These are phyloP conservation scores for Trichophyton benhamiae DNA, from an alignment of 2,329 filamentous ascomycete genomes.

Conservation along the genomic window DNA sequence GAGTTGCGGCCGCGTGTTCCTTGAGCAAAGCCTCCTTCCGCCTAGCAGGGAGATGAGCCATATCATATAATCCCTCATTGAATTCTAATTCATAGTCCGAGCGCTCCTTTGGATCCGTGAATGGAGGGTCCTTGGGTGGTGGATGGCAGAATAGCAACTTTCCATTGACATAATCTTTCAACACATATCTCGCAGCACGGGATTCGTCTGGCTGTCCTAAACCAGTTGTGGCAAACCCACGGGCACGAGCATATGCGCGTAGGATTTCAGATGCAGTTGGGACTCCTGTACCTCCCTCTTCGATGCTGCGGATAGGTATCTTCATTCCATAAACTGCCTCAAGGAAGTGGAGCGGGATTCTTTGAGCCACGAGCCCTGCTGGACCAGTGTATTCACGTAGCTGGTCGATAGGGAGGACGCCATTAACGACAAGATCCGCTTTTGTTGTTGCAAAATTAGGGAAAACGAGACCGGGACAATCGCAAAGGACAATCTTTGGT, in stretches of 20 bases:
- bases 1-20: conserved; percentile 5
- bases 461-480: conserved; percentile 97
- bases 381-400: conserved; percentile 86
- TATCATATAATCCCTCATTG: conserved; percentile 80
- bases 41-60: conserved; percentile 68
- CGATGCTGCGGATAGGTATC: conserved; percentile 64
- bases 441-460: conserved; percentile 17
- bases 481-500: conserved; percentile 78
- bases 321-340: conserved; percentile 91
- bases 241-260: conserved; percentile 70
- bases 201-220: conserved; percentile 88
- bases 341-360: conserved; percentile 77
- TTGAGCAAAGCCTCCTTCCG: conserved; percentile 45
- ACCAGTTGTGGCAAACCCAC: conserved; percentile 83
- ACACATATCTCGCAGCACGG: conserved; percentile 71
- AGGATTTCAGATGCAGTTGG: conserved; percentile 79
- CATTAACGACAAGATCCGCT: conserved; percentile 72
- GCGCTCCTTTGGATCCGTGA: neutral
- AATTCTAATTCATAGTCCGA: conserved; percentile 44
- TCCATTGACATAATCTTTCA: conserved; percentile 96
- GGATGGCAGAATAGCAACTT: conserved; percentile 88
- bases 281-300: conserved; percentile 83
- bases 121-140: conserved; percentile 54
- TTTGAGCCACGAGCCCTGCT: conserved; percentile 64
- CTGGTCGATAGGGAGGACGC: conserved; percentile 91